These are phyloP conservation scores for Sugiyamaella qingdaonensis DNA, from an alignment of 805 yeast genomes.

Conservation along the genomic window DNA sequence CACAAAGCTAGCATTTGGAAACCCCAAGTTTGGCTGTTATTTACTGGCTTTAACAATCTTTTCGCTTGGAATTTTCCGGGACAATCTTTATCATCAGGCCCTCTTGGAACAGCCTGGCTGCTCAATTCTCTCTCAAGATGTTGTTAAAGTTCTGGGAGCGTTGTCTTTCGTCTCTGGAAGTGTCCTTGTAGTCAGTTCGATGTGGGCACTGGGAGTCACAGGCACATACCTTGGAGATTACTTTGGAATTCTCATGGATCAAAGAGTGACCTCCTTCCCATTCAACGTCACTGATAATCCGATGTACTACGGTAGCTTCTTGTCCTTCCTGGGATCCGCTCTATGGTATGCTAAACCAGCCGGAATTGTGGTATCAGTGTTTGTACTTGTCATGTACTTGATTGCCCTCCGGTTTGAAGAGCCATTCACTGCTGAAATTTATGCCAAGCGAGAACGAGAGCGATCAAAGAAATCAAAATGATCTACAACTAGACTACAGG, in stretches of 20 bases:
- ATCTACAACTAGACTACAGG: neutral
- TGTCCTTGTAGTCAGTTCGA: constrained; percentile 72
- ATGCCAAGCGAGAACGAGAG: constrained; percentile 61
- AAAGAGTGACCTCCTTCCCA: constrained; percentile 88
- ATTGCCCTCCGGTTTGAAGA: constrained; percentile 88
- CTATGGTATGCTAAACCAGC: constrained; percentile 86
- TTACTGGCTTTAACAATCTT: constrained; percentile 78
- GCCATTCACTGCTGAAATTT: constrained; percentile 91
- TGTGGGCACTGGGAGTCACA: constrained; percentile 90
- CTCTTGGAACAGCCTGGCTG: constrained; percentile 67
- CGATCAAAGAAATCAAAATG: constrained; percentile 27
- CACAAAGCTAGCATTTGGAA: constrained; percentile 69
- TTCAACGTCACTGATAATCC: constrained; percentile 89
- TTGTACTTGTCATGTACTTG: constrained; percentile 77
- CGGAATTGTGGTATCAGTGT: constrained; percentile 65
- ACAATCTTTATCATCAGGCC: constrained; percentile 64
- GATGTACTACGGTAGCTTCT: constrained; percentile 91
- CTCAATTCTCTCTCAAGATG: constrained; percentile 41
- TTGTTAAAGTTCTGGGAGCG: constrained; percentile 50
- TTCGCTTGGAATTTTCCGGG: constrained; percentile 78
- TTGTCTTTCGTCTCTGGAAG: constrained; percentile 65
- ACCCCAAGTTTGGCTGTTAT: constrained; percentile 74
- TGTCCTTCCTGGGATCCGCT: constrained; percentile 88
- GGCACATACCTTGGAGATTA: constrained; percentile 98
- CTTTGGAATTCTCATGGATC: constrained; percentile 90